A percentile compares a stretch with the other conserved stretches of the same genome.
phyloP scores from a whole-genome alignment of 2,329 filamentous ascomycete genomes.

The Emericellopsis atlantica region DNA sequence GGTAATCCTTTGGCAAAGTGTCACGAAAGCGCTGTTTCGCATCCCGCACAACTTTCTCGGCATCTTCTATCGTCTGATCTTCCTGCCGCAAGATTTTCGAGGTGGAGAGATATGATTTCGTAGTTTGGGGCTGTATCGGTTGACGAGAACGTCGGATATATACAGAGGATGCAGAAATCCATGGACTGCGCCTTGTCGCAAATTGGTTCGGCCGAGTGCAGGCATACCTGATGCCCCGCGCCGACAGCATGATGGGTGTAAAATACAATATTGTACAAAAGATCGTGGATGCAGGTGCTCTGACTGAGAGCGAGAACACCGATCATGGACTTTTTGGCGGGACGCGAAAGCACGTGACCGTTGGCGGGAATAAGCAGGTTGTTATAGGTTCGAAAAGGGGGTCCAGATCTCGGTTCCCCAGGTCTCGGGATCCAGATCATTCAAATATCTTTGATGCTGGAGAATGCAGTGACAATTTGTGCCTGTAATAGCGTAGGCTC shows the following conservation, averaged over 20 bases:
- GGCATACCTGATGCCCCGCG: conserved; percentile 18
- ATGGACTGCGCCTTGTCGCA: too few species aligned
- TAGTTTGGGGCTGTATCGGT: too few species aligned
- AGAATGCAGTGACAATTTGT: too few species aligned
- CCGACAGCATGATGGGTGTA: conserved; percentile 18
- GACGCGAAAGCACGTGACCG: conserved; percentile 3
- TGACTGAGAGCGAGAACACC: neutral
- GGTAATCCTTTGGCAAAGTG: conserved; percentile 56
- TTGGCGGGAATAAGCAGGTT: neutral
- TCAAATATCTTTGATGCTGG: too few species aligned
- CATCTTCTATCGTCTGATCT: conserved; percentile 16
- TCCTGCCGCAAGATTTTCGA: conserved; percentile 12
- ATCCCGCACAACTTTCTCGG: conserved; percentile 40
- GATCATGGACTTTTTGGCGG: conserved; percentile 1
- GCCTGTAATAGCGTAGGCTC: too few species aligned
- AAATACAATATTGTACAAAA: neutral
- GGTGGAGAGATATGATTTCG: conserved; percentile 11
- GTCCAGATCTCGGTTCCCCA: too few species aligned
- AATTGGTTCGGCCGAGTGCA: conserved; percentile 10
- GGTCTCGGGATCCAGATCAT: too few species aligned
- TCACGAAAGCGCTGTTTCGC: conserved; percentile 68
- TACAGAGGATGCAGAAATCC: too few species aligned
- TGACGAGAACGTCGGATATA: too few species aligned
- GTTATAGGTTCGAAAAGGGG: neutral
- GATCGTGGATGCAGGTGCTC: neutral